Conservation (phyloP, 306 rosid species). For the Lablab purpureus region DNA sequence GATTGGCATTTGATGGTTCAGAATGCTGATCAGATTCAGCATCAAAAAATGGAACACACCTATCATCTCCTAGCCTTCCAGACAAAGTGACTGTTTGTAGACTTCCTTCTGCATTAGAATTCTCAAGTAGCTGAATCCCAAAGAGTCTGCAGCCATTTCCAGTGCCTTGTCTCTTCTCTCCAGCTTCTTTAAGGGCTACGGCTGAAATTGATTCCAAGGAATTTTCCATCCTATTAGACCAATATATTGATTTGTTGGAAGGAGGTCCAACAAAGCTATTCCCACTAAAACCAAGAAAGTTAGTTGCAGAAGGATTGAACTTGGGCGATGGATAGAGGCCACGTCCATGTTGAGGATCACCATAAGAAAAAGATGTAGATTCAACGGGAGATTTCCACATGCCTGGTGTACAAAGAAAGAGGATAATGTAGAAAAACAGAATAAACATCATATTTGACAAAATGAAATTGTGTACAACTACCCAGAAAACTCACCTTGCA, state of each 20-base stretch:
- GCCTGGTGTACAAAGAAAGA: conserved; percentile 52
- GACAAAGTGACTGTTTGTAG: conserved; percentile 52
- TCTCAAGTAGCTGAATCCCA: conserved; percentile 72
- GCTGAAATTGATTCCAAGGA: conserved; percentile 60
- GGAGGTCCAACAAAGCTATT: conserved; percentile 59
- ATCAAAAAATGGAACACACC: conserved; percentile 56
- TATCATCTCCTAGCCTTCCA: conserved; percentile 55
- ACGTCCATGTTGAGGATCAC: conserved; percentile 62
- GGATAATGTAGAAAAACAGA: conserved; percentile 25
- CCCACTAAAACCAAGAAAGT: conserved; percentile 62
- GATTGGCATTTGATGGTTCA: conserved; percentile 74
- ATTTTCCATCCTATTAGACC: conserved; percentile 62
- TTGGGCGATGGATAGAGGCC: conserved; percentile 64
- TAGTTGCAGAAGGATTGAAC: conserved; percentile 60
- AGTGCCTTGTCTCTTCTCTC: conserved; percentile 61
- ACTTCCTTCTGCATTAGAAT: conserved; percentile 57
- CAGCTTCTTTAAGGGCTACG: conserved; percentile 55
- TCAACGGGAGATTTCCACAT: conserved; percentile 68
- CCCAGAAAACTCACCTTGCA: conserved; percentile 51
- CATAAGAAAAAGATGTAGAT: conserved; percentile 56
- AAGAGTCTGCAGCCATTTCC: conserved; percentile 77
- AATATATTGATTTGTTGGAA: conserved; percentile 60
- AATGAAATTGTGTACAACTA: conserved; percentile 2
- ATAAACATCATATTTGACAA: neutral
- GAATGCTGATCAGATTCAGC: conserved; percentile 71